Evolutionary conservation across 345 rosid species (phyloP).

Genomic region (Boechera divaricarpa): DNA sequence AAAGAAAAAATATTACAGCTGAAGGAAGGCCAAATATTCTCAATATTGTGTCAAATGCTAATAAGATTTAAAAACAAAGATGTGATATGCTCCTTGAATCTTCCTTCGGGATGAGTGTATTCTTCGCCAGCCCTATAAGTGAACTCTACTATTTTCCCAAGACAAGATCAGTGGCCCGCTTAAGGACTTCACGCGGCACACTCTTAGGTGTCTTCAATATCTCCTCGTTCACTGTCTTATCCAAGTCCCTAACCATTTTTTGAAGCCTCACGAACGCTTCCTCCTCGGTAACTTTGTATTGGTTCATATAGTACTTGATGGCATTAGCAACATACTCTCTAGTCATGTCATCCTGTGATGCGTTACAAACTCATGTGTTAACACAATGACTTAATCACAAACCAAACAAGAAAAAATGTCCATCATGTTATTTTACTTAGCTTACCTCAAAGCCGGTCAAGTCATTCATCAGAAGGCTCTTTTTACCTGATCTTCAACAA

Average conservation of each 20-base stretch:
- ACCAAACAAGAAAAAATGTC: not conserved
- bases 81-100: constrained; percentile 6
- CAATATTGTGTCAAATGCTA: not conserved
- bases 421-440: not conserved
- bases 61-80: not conserved
- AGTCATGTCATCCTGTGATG: constrained; percentile 17
- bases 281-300: constrained; percentile 8
- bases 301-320: constrained; percentile 17
- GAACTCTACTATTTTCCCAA: not conserved
- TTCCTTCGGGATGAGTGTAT: not conserved
- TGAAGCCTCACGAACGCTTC: not conserved
- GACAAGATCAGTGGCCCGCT: not conserved
- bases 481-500: not conserved
- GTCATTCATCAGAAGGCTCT: constrained; percentile 18
- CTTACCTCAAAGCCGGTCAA: constrained; percentile 10
- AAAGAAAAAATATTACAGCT: no score
- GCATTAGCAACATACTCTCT: constrained; percentile 20
- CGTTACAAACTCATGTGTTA: no score
- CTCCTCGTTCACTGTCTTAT: constrained; percentile 7
- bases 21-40: no score
- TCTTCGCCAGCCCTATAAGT: not conserved
- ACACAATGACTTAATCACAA: not conserved
- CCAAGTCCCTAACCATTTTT: not conserved
- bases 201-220: not conserved
- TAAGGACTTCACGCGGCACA: not conserved